phyloP scores from a whole-genome alignment of 345 rosid species.

The Eucalyptus melliodora region DNA sequence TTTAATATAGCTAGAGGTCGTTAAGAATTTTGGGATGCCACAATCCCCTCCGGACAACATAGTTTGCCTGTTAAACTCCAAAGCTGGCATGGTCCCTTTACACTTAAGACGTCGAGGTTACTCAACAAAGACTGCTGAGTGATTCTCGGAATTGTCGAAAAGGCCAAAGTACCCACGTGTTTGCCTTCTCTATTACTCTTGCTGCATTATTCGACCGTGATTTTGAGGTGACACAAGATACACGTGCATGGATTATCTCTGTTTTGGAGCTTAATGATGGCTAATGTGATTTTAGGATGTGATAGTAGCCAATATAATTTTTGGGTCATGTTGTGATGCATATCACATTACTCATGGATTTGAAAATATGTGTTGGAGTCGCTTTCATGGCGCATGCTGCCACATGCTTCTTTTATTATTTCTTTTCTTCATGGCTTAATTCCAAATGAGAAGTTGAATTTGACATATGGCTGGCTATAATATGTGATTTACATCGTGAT shows the following conservation, averaged over 20 bases:
- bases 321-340: neutral
- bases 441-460: too few species aligned
- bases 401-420: too few species aligned
- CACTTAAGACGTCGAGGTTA: neutral
- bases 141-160: neutral
- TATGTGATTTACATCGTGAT: too few species aligned
- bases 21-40: too few species aligned
- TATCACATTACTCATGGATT: too few species aligned
- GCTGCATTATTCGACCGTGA: neutral
- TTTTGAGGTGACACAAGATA: neutral
- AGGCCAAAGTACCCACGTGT: neutral
- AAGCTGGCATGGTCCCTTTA: neutral
- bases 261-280: too few species aligned
- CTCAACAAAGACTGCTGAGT: neutral
- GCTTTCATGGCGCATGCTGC: too few species aligned
- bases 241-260: neutral
- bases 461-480: too few species aligned
- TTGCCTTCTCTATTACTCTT: neutral
- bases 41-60: neutral
- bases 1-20: too few species aligned
- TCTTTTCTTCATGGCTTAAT: too few species aligned
- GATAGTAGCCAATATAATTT: too few species aligned
- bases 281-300: neutral
- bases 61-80: neutral
- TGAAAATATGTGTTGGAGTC: too few species aligned